Conservation (phyloP, 2,329 filamentous ascomycete genomes). For the Cladorrhinum sp. region DNA sequence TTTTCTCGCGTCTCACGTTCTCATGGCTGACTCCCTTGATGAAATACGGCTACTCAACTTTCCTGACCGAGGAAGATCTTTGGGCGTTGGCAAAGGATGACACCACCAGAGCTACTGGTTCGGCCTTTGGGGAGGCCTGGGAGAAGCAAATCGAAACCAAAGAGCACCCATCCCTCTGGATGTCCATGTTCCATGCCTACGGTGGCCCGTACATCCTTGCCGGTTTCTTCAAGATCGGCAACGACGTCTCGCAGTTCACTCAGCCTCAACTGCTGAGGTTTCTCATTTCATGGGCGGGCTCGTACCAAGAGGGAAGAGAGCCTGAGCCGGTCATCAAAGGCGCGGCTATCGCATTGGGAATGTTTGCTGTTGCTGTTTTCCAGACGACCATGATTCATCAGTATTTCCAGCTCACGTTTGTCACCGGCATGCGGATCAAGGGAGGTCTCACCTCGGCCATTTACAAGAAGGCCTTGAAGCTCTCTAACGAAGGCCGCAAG, state of each 20-base stretch:
- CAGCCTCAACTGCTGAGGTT: constrained; percentile 87
- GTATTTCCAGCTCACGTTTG: constrained; percentile 94
- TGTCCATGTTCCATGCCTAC: constrained; percentile 79
- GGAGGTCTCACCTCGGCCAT: constrained; percentile 85
- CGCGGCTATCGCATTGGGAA: constrained; percentile 80
- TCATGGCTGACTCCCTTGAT: constrained; percentile 99
- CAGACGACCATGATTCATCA: constrained; percentile 93
- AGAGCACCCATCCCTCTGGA: constrained; percentile 78
- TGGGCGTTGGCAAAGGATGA: constrained; percentile 86
- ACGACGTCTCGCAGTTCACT: constrained; percentile 80
- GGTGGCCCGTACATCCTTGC: constrained; percentile 80
- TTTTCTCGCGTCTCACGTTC: constrained; percentile 93
- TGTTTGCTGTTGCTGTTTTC: constrained; percentile 83
- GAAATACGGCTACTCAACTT: constrained; percentile 89
- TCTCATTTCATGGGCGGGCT: constrained; percentile 79
- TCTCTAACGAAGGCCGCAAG: constrained; percentile 90
- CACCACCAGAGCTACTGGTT: constrained; percentile 70
- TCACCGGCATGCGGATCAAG: constrained; percentile 96
- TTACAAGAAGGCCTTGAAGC: constrained; percentile 82
- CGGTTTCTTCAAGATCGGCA: constrained; percentile 81
- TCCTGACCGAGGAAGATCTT: constrained; percentile 87
- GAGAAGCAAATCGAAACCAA: constrained; percentile 64
- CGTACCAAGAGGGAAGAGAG: constrained; percentile 57
- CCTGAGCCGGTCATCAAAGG: constrained; percentile 80
- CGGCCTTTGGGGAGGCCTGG: constrained; percentile 73